phyloP scores from a whole-genome alignment of 1,284 basidiomycete genomes.

The Heterobasidion occidentale region DNA sequence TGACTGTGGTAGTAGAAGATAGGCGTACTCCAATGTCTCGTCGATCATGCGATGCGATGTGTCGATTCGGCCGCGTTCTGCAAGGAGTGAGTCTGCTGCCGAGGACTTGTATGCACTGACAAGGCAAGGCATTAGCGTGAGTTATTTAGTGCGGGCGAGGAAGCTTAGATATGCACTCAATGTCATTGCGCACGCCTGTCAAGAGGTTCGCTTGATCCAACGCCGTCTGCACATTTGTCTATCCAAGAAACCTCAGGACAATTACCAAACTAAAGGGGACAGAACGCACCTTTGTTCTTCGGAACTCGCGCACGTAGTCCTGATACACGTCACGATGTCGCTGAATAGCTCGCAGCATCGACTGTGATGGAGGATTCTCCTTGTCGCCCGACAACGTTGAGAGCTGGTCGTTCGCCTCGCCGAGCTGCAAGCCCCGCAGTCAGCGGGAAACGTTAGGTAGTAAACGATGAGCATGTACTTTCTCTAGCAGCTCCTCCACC shows the following conservation, averaged over 20 bases:
- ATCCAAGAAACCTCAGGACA: background rate
- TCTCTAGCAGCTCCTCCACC: constrained; percentile 80
- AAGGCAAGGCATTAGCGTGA: background rate
- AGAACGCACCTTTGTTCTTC: constrained; percentile 66
- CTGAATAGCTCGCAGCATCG: constrained; percentile 85
- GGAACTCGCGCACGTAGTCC: constrained; percentile 81
- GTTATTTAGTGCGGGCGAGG: background rate
- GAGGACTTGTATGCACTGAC: constrained; percentile 81
- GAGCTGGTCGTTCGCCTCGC: constrained; percentile 76
- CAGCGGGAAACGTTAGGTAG: background rate
- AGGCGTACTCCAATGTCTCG: constrained; percentile 75
- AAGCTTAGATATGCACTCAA: constrained; percentile 55
- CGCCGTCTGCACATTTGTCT: constrained; percentile 80
- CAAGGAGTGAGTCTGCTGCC: constrained; percentile 80
- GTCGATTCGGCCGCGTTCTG: constrained; percentile 86
- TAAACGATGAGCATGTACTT: constrained; percentile 44
- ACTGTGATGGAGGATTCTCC: constrained; percentile 69
- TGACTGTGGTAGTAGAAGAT: constrained; percentile 1
- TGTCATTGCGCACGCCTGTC: constrained; percentile 91
- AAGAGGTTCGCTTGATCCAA: constrained; percentile 84
- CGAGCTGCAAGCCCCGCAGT: constrained; percentile 44
- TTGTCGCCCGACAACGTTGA: constrained; percentile 57
- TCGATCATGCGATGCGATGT: constrained; percentile 94
- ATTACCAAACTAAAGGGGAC: background rate
- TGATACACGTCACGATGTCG: constrained; percentile 86